phyloP scores from a whole-genome alignment of 352 stramenopile species.

The Phytophthora parvispora region DNA sequence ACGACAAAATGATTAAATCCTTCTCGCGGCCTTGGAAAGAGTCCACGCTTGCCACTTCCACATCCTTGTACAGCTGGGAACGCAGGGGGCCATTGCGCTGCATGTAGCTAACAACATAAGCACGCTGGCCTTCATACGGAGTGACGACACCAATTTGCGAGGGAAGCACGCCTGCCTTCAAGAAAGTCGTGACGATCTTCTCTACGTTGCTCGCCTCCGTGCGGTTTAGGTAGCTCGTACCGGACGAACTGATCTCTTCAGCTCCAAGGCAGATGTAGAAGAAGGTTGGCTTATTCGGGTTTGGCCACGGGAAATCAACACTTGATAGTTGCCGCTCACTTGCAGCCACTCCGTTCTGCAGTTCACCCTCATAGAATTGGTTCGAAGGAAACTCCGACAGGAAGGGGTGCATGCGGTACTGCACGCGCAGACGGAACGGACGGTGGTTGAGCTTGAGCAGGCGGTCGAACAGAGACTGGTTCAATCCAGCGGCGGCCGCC shows the following conservation, averaged over 20 bases:
- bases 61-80: conserved; percentile 97
- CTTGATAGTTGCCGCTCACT: conserved; percentile 91
- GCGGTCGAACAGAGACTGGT: conserved; percentile 98
- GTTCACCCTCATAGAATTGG: conserved; percentile 99
- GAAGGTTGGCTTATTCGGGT: conserved; percentile 97
- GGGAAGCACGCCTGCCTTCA: conserved; percentile 94
- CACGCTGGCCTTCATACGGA: conserved; percentile 99
- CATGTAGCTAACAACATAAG: conserved; percentile 99
- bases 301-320: conserved; percentile 98
- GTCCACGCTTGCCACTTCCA: conserved; percentile 99
- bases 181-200: conserved; percentile 98
- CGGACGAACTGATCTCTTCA: conserved; percentile 98
- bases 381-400: conserved; percentile 99
- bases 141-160: conserved; percentile 97
- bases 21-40: conserved; percentile 99
- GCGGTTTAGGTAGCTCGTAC: conserved; percentile 99
- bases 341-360: conserved; percentile 99
- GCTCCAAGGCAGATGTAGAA: conserved; percentile 98
- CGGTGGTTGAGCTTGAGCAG: conserved; percentile 96
- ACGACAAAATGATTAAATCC: conserved; percentile 99
- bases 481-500: conserved; percentile 97
- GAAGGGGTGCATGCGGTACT: conserved; percentile 99
- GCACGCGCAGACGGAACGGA: conserved; percentile 98
- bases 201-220: conserved; percentile 99
- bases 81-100: conserved; percentile 95